These are phyloP conservation scores for Claviceps arundinis DNA, from an alignment of 2,329 filamentous ascomycete genomes.

Conservation along the genomic window DNA sequence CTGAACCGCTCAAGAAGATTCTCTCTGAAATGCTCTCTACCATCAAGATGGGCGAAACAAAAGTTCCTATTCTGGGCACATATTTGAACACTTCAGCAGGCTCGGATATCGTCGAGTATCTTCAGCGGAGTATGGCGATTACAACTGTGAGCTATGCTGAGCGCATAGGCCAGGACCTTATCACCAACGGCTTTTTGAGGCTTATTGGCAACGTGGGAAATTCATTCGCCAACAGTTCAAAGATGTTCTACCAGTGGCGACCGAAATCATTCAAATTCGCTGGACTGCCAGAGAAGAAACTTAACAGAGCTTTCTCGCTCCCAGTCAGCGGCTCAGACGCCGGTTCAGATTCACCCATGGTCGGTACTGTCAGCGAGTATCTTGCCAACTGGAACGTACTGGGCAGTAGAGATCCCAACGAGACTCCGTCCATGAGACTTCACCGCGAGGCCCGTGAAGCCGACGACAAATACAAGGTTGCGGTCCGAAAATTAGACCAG, in stretches of 20 bases:
- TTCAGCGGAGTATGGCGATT: slow-evolving; percentile 76
- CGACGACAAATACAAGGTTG: slow-evolving; percentile 85
- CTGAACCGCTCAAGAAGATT: slow-evolving; percentile 84
- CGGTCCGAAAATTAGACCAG: slow-evolving; percentile 75
- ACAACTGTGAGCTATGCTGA: slow-evolving; percentile 83
- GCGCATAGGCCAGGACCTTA: slow-evolving; percentile 85
- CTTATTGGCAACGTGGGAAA: slow-evolving; percentile 89
- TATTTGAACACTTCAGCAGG: slow-evolving; percentile 89
- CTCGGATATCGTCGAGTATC: slow-evolving; percentile 88
- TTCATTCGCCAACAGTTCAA: slow-evolving; percentile 93
- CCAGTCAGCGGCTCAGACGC: slow-evolving; percentile 43
- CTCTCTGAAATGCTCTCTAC: slow-evolving; percentile 73
- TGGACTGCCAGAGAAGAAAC: slow-evolving; percentile 80
- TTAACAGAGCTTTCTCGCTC: slow-evolving; percentile 63
- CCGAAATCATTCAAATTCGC: slow-evolving; percentile 80
- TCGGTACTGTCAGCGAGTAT: slow-evolving; percentile 77
- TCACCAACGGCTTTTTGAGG: slow-evolving; percentile 73
- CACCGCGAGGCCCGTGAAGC: slow-evolving; percentile 80
- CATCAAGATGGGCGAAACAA: slow-evolving; percentile 79
- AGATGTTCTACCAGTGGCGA: slow-evolving; percentile 95
- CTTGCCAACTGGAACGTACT: slow-evolving; percentile 86
- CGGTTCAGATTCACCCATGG: slow-evolving; percentile 57
- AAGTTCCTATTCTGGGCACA: slow-evolving; percentile 87
- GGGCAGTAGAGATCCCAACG: slow-evolving; percentile 72
- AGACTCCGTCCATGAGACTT: slow-evolving; percentile 76